Conservation (phyloP, 2,329 filamentous ascomycete species). For the Akanthomyces dipterigenus region DNA sequence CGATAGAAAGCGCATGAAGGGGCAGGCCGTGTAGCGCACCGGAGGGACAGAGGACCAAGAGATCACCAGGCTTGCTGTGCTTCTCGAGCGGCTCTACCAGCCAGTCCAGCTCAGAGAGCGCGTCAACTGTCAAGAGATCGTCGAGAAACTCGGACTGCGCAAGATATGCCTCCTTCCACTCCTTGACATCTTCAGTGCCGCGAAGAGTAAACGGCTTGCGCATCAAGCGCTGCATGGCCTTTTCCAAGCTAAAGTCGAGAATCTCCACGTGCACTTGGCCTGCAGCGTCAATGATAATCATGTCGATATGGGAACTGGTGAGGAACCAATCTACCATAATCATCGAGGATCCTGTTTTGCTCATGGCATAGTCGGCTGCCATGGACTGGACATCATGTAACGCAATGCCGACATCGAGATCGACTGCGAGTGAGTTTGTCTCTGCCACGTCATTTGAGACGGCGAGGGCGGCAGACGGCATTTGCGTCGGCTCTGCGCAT, state of each 20-base stretch:
- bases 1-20: not conserved
- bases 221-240: not conserved
- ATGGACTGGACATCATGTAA: not conserved
- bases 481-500: not conserved
- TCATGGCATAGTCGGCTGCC: not conserved
- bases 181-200: not conserved
- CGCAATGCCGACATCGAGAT: not conserved
- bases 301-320: not conserved
- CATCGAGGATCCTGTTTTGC: not conserved
- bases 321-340: constrained; percentile 1
- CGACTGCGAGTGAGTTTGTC: not conserved
- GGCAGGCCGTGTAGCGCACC: not conserved
- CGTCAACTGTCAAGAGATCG: not conserved
- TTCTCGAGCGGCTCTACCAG: not conserved
- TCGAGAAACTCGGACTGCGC: not conserved
- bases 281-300: not conserved
- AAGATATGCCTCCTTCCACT: not conserved
- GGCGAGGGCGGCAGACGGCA: too few species aligned
- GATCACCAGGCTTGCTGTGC: constrained; percentile 1
- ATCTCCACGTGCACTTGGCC: not conserved
- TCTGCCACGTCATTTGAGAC: not conserved
- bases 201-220: not conserved
- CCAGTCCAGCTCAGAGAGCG: not conserved
- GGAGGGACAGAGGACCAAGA: not conserved
- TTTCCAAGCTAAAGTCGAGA: not conserved